Base-by-base conservation (phyloP, 208 protist species). In the Leishmania tarentolae region DNA sequence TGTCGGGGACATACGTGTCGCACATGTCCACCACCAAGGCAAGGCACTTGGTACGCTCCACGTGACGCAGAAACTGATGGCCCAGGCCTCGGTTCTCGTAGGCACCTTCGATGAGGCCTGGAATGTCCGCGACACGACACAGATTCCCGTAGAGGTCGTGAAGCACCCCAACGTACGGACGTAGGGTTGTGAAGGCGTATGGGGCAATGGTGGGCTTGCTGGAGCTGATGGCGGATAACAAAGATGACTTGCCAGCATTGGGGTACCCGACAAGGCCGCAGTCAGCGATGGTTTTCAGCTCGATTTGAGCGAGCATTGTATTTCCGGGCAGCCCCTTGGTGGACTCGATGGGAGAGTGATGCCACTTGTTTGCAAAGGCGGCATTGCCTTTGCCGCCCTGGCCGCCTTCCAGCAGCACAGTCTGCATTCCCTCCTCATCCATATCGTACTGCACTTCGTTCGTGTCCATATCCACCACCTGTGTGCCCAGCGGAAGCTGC, bases 191-290 rank as follows among this genome's bases (percentile, higher is more conserved):
- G 90, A 98, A 99, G 31, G 93, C 88, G 83, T 98, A 98, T 17
- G 91, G 91, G 56, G 96, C 94, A 61, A 98, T 87, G 50, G 85
- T 81, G 3, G 97, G 96, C 79, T 97, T 95, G 78, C 91, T 94
- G 15, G 84, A 52, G 75, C 90, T 98, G 69, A 99, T 94, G 69
- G 97, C 91, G n/a, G 88, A 89, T 31, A 99, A 90, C 40, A 99
- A 76, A 21, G 95, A 95, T 4, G 95, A 98, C 88, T 99, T 99
- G 9, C 97, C 97, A 7, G 95, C 93, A 71, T 99, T 99, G 0
- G 97, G 95, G 85, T 96, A 98, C 13, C 97, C 97, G 40, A 99
- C 87, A 44, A 99, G 86, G 13, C 93, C 94, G 69, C 97, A 95
- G 84, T 99, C 96, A 13, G 95, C 97, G 73, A 99, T 93, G 0